phyloP scores from a whole-genome alignment of 2,329 filamentous ascomycete species.

The Boeremia lycopersici region DNA sequence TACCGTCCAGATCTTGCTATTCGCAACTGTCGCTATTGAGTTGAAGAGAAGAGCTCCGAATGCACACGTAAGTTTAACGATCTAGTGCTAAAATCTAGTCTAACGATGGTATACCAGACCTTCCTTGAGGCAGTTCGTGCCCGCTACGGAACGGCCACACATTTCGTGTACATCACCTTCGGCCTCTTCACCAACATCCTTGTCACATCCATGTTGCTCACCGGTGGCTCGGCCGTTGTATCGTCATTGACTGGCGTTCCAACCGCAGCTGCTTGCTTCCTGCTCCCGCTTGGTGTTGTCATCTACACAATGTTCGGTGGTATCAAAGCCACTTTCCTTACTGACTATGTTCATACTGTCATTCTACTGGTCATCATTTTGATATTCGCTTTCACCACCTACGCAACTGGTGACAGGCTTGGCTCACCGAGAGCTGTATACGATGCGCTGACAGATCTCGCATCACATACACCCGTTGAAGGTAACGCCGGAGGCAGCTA shows the following conservation, averaged over 20 bases:
- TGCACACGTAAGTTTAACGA: conserved; percentile 29
- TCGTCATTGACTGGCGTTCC: conserved; percentile 64
- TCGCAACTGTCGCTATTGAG: conserved; percentile 40
- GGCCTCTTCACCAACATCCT: conserved; percentile 81
- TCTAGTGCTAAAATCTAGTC: background rate
- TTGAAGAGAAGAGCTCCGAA: conserved; percentile 42
- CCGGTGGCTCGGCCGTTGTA: conserved; percentile 76
- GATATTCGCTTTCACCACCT: conserved; percentile 80
- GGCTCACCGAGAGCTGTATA: conserved; percentile 80
- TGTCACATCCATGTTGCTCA: conserved; percentile 88
- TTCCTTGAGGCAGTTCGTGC: conserved; percentile 84
- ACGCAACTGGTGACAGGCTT: conserved; percentile 72
- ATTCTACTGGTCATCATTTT: conserved; percentile 84
- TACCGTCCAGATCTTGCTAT: conserved; percentile 41
- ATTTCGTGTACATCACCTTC: conserved; percentile 81
- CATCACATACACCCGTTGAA: conserved; percentile 70
- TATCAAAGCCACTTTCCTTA: conserved; percentile 74
- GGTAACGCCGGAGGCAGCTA: conserved; percentile 82
- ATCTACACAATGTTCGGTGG: conserved; percentile 77
- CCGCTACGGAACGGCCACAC: conserved; percentile 75
- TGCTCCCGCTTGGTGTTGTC: conserved; percentile 80
- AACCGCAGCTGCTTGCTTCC: conserved; percentile 80
- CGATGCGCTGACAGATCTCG: conserved; percentile 74
- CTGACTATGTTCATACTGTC: conserved; percentile 86
- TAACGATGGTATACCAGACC: conserved; percentile 60